Percentiles rank a stretch among this genome's conserved stretches.
phyloP scores from a whole-genome alignment of 306 rosid genomes.

The Castanospermum australe region DNA sequence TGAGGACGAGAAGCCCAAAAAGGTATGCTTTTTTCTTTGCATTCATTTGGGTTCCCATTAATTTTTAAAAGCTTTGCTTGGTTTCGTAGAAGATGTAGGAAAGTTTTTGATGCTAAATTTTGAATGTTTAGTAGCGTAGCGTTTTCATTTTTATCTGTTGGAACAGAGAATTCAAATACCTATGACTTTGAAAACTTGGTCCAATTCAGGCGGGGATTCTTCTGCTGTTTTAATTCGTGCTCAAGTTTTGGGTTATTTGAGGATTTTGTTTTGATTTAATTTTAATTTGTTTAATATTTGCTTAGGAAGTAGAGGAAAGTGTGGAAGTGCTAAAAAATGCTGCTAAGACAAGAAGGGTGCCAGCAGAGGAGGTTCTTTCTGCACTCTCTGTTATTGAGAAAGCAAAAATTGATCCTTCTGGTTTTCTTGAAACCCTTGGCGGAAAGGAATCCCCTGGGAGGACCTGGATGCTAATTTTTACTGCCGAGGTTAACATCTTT shows the following conservation, averaged over 20 bases:
- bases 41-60: not conserved
- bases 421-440: conserved; percentile 74
- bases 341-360: conserved; percentile 69
- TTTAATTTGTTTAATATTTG: conserved; percentile 23
- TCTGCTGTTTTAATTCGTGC: not conserved
- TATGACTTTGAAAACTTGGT: not conserved
- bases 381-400: conserved; percentile 77
- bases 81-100: conserved; percentile 2
- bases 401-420: conserved; percentile 74
- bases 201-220: not conserved
- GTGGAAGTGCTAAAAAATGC: conserved; percentile 79
- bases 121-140: not conserved
- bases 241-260: not conserved
- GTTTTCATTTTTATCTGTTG: not conserved
- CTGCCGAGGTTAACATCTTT: conserved; percentile 60
- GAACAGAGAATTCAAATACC: not conserved
- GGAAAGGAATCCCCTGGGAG: conserved; percentile 88
- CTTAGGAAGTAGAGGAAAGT: conserved; percentile 74
- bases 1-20: conserved; percentile 39
- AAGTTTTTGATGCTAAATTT: not conserved
- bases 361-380: conserved; percentile 64
- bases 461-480: conserved; percentile 94
- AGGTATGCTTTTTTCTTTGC: conserved; percentile 32
- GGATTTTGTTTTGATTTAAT: not conserved
- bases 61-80: not conserved